These are phyloP conservation scores for Cadophora gregata DNA, from an alignment of 2,329 filamentous ascomycete genomes.

Conservation along the genomic window DNA sequence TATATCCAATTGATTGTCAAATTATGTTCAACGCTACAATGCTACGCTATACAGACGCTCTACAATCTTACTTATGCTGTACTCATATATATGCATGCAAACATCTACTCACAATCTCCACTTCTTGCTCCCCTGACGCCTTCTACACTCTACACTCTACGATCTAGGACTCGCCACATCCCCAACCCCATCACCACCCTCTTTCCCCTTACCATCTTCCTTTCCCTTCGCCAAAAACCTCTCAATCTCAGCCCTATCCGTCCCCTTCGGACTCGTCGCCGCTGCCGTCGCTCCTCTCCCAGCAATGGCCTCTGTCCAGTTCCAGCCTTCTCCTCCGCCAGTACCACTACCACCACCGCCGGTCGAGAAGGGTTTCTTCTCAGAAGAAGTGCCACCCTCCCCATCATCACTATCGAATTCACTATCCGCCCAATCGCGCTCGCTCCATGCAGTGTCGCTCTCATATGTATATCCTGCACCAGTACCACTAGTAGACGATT, in stretches of 20 bases:
- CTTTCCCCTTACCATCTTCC: slow-evolving; percentile 19
- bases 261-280: slow-evolving; percentile 36
- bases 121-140: neutral
- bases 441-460: slow-evolving; percentile 64
- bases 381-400: slow-evolving; percentile 44
- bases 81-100: neutral
- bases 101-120: neutral
- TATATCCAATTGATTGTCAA: neutral
- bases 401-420: slow-evolving; percentile 54
- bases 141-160: neutral
- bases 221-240: slow-evolving; percentile 33
- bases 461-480: slow-evolving; percentile 47
- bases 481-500: slow-evolving; percentile 6
- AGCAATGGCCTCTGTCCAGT: slow-evolving; percentile 61
- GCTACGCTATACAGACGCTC: neutral
- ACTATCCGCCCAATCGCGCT: slow-evolving; percentile 66
- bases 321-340: slow-evolving; percentile 48
- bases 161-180: neutral
- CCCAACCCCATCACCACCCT: neutral
- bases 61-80: neutral
- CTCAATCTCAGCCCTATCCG: slow-evolving; percentile 36
- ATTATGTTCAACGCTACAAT: neutral
- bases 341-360: slow-evolving; percentile 15
- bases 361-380: slow-evolving; percentile 30
- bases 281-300: slow-evolving; percentile 51